These are phyloP conservation scores for Tylopilus plumbeoviolaceoides DNA, from an alignment of 768 basidiomycete species.

Conservation along the genomic window DNA sequence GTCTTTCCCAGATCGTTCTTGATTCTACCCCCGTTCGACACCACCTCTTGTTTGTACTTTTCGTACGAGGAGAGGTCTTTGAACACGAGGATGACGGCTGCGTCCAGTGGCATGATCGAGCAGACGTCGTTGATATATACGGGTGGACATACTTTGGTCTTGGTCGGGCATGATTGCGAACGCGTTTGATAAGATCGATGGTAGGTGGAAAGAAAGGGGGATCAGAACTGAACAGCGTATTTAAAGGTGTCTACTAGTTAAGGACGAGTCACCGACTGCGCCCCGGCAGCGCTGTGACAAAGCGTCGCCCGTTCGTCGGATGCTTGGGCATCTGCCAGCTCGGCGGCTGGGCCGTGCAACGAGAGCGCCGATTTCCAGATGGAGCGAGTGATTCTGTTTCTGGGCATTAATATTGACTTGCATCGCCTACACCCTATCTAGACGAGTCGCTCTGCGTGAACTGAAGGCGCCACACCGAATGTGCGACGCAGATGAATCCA, in stretches of 20 bases:
- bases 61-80: neutral
- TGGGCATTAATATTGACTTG: too few relatives aligned
- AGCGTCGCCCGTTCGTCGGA: neutral
- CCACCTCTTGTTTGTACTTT: slow-evolving; percentile 9
- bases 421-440: too few relatives aligned
- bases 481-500: too few relatives aligned
- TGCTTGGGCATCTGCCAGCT: too few relatives aligned
- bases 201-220: neutral
- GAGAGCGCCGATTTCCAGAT: too few relatives aligned
- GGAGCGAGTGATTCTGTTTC: too few relatives aligned
- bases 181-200: neutral
- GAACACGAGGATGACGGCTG: slow-evolving; percentile 16
- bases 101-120: neutral
- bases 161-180: slow-evolving; percentile 10
- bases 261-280: neutral
- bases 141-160: slow-evolving; percentile 10
- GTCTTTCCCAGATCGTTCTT: slow-evolving; percentile 2
- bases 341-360: too few relatives aligned
- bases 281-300: neutral
- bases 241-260: neutral
- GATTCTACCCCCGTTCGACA: slow-evolving; percentile 5
- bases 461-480: too few relatives aligned
- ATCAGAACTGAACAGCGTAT: neutral
- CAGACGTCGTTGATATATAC: neutral
- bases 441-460: too few relatives aligned